Base-by-base conservation (phyloP, 2,329 filamentous ascomycete species). In the Cephalotrichum gorgonifer region DNA sequence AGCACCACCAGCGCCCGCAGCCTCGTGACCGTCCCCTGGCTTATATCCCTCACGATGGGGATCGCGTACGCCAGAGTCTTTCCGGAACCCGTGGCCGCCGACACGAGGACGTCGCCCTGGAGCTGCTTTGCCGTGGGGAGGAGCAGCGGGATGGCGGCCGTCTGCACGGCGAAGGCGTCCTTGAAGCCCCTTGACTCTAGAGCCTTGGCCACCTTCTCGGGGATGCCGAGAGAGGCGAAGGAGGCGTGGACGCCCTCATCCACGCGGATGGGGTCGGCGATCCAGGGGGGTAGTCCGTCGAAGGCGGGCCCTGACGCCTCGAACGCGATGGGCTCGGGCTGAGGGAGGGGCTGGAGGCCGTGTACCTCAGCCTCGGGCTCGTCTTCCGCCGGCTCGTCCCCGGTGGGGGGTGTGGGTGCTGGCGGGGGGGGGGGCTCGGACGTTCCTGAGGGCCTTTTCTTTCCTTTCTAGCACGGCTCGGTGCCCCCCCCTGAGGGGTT, bases 41-140 rank as follows among this genome's bases (percentile, higher is more conserved):
- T 83, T 44, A 98, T 70, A 46, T 85, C 82, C 43, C 88, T 80
- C 4, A 95, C 76, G 51, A 98, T 81, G 0, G 93, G 93, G 3
- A 98, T 70, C 1, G 91, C 79, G 59, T 98, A 98, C 0, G 91
- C 86, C 15, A 98, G 66, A 0, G 93, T 98, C 63, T 98, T 98
- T 50, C 93, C 93, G 1, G 93, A 97, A 8, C 93, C 93, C 0
- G 93, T 98, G 1, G 91, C 86, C 0, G 94, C 93, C 7, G 89
- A 93, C 3, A 98, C 83, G 42, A 95, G 84, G 4, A 98, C 66
- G 62, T 98, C 93, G 5, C 88, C 86, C 2, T 77, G 68, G 31
- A 81, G 75, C 31, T 76, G 70, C 50, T 76, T 71, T 39, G 76
- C 74, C 0, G 76, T 78, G 22, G 79, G 82, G 4, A 95, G 71